These are phyloP conservation scores for Nemania sp. DNA, from an alignment of 2,329 filamentous ascomycete genomes.

Conservation along the genomic window DNA sequence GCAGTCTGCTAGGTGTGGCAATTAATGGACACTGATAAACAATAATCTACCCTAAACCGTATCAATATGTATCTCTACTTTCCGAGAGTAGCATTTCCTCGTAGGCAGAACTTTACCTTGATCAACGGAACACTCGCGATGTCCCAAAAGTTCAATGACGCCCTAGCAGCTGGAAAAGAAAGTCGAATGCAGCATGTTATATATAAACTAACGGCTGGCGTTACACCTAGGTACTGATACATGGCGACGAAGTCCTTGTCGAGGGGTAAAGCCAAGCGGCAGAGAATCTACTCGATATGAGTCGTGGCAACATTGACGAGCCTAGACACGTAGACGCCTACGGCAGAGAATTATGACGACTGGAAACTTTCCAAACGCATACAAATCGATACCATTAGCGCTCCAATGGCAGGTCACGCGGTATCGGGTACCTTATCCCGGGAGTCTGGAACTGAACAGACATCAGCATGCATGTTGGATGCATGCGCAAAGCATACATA, in stretches of 20 bases:
- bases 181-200: not conserved
- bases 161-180: slow-evolving; percentile 1
- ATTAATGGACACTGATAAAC: slow-evolving; percentile 34
- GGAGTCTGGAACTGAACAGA: slow-evolving; percentile 26
- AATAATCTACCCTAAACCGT: not conserved
- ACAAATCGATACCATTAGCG: slow-evolving; percentile 20
- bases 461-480: not conserved
- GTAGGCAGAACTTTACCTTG: slow-evolving; percentile 32
- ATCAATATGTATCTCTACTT: not conserved
- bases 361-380: slow-evolving; percentile 31
- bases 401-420: slow-evolving; percentile 29
- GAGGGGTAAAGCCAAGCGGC: slow-evolving; percentile 1
- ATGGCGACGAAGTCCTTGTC: slow-evolving; percentile 6
- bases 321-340: not conserved
- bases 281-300: slow-evolving; percentile 18
- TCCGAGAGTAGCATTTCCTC: not conserved
- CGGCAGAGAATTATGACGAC: slow-evolving; percentile 24
- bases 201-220: not conserved
- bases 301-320: too few relatives aligned
- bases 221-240: slow-evolving; percentile 23
- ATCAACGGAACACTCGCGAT: slow-evolving; percentile 28
- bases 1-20: slow-evolving; percentile 67
- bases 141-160: not conserved
- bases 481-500: slow-evolving; percentile 27
- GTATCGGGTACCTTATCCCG: slow-evolving; percentile 5